These are phyloP conservation scores for Phylloporus scabripes DNA, from an alignment of 768 basidiomycete species.

Conservation along the genomic window DNA sequence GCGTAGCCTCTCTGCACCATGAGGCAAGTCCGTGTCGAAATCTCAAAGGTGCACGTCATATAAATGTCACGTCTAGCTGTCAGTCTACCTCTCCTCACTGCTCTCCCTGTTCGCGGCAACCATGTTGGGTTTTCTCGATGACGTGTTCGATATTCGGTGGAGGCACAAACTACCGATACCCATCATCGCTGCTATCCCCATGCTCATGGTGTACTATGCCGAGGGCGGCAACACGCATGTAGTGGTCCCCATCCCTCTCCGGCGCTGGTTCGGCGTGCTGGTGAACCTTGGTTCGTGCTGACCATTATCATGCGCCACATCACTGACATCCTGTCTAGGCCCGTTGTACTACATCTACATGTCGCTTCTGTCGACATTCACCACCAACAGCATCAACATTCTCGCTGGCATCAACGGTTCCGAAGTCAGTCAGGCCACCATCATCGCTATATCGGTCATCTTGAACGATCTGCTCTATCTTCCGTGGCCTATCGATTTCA, in stretches of 20 bases:
- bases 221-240: slow-evolving; percentile 91
- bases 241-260: slow-evolving; percentile 82
- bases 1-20: slow-evolving; percentile 61
- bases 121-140: slow-evolving; percentile 92
- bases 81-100: slow-evolving; percentile 88
- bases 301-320: neutral
- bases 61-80: slow-evolving; percentile 46
- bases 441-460: slow-evolving; percentile 87
- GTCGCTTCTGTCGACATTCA: slow-evolving; percentile 91
- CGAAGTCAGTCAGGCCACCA: slow-evolving; percentile 88
- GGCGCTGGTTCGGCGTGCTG: slow-evolving; percentile 65
- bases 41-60: neutral
- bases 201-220: slow-evolving; percentile 94
- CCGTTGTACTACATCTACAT: slow-evolving; percentile 96
- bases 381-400: slow-evolving; percentile 98
- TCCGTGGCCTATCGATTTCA: slow-evolving; percentile 78
- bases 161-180: slow-evolving; percentile 96
- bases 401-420: slow-evolving; percentile 97
- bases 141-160: slow-evolving; percentile 98
- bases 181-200: slow-evolving; percentile 89
- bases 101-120: slow-evolving; percentile 92
- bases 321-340: slow-evolving; percentile 44
- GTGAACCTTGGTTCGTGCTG: slow-evolving; percentile 79
- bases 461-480: slow-evolving; percentile 92
- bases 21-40: slow-evolving; percentile 45